A percentile compares a stretch with the other conserved stretches of the same genome.
These are phyloP conservation scores for Ceratocystis huliohia DNA, from an alignment of 2,329 filamentous ascomycete species.

Conservation along the genomic window DNA sequence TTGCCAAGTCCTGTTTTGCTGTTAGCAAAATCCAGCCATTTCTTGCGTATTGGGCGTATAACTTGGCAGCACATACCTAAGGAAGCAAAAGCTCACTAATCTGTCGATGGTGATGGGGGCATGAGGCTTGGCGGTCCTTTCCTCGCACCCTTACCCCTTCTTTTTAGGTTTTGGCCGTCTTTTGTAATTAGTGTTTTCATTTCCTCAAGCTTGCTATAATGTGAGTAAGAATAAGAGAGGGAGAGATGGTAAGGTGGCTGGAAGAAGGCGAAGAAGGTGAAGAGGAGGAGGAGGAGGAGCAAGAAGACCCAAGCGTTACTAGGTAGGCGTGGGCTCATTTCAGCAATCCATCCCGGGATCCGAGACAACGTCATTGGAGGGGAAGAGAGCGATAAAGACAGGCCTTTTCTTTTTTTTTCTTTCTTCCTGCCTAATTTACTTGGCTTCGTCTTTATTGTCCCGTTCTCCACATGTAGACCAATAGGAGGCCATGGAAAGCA, in stretches of 20 bases:
- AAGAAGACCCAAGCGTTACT: not conserved
- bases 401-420: not conserved
- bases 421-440: not conserved
- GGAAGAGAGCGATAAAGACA: too few relatives aligned
- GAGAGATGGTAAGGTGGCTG: too few relatives aligned
- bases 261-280: too few relatives aligned
- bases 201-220: too few relatives aligned
- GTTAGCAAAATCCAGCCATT: not conserved
- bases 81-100: not conserved
- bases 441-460: too few relatives aligned
- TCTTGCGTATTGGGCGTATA: not conserved
- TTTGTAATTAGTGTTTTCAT: not conserved
- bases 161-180: not conserved
- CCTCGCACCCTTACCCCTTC: not conserved
- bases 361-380: not conserved
- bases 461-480: too few relatives aligned
- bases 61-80: too few relatives aligned
- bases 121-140: not conserved
- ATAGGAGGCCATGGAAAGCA: too few relatives aligned
- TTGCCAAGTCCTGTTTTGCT: not conserved
- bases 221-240: too few relatives aligned
- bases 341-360: conserved; percentile 4
- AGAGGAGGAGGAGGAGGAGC: too few relatives aligned
- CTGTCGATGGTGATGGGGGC: not conserved
- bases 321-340: not conserved